Evolutionary conservation across 2,329 filamentous ascomycete genomes (phyloP), one percentile per base, ranked within the genome.

Genomic region (Neonectria hederae): DNA sequence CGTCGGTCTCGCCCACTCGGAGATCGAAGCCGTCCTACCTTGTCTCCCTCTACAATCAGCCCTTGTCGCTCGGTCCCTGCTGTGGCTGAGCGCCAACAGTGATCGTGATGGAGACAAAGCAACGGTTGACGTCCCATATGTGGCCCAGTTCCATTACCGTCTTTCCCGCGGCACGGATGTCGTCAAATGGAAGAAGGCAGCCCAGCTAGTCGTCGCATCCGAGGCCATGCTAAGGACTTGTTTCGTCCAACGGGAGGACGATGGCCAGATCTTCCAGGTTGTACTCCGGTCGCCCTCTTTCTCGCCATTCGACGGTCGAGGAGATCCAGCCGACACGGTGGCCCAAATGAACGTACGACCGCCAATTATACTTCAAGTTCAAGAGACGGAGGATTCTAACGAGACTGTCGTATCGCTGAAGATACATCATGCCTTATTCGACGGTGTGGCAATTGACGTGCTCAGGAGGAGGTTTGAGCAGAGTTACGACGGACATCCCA

Each of bases 381-480:
- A n/a, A 42, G 38, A 42, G n/a, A 43, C 32, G 1, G 64, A 65
- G 7, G 4, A 1, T 2, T 21, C 61, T 26, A 49, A 26, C 40
- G 35, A 63, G 49, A 45, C 42, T 5, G 19, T 67, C 19, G 68
- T 70, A 2, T 65, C 69, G 4, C 35, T 73, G 38, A 65, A 58
- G 42, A 62, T 72, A 6, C 71, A 73, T 35, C 71, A 73, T 32
- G 70, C 70, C 4, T 54, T 73, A 14, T 73, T 64, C 30, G 71
- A 73, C 35, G 71, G 69, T 10, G 54, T 59, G 0, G 67, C 70
- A 24, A 66, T 73, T 8, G 52, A 35, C 24, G 32, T 57, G 19
- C 54, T 72, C 4, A 32, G 62, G 11, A 42, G 17, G 17, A 67
- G 53, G 60, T n/a, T 72, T 3, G 68, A 71, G 52, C 58, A 66